These are phyloP conservation scores for Prunus salicina DNA, from an alignment of 306 rosid genomes.

Conservation along the genomic window DNA sequence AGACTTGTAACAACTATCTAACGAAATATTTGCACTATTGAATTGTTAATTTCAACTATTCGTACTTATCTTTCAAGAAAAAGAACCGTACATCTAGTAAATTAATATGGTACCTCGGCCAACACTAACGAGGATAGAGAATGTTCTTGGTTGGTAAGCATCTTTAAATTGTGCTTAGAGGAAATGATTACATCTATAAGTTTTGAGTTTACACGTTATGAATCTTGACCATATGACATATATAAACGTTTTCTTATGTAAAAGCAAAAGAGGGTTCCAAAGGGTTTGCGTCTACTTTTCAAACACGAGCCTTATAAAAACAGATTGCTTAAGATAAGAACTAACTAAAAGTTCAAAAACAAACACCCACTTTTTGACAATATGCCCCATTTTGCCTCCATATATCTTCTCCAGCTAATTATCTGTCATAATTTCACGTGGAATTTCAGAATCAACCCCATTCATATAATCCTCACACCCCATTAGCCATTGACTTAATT, in stretches of 20 bases:
- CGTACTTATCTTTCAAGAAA: neutral
- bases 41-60: neutral
- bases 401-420: constrained; percentile 23
- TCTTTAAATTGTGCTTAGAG: constrained; percentile 15
- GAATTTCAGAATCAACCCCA: neutral
- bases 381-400: neutral
- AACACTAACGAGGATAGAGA: neutral
- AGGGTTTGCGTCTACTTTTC: constrained; percentile 29
- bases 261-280: constrained; percentile 9
- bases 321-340: neutral
- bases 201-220: constrained; percentile 21
- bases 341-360: neutral
- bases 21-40: neutral
- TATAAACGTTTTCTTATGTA: constrained; percentile 18
- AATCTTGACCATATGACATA: constrained; percentile 7
- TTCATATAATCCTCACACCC: neutral
- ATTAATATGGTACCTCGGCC: neutral
- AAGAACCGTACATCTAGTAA: neutral
- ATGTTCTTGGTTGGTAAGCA: constrained; percentile 3
- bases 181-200: constrained; percentile 32
- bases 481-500: neutral
- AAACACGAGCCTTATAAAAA: constrained; percentile 22
- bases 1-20: no score
- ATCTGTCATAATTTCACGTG: constrained; percentile 11
- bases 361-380: constrained; percentile 54